Evolutionary conservation across 1,139 yeast species (phyloP), one percentile per base, ranked within the genome.

Genomic region (Diutina pseudorugosa): DNA sequence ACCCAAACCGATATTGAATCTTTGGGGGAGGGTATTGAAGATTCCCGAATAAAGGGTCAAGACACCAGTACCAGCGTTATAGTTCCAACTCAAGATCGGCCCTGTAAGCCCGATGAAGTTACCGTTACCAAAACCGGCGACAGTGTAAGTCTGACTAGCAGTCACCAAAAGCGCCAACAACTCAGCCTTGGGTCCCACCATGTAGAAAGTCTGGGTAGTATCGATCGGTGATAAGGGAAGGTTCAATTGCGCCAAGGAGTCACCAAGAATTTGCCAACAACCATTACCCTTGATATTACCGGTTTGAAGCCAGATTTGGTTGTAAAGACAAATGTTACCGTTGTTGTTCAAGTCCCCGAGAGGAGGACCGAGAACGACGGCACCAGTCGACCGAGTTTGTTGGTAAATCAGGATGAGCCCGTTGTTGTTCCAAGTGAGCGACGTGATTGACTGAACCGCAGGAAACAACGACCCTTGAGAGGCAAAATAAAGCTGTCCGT

Each of bases 41-140:
- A 33, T 19, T 16, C 27, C 49, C 6, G 18, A n/a, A 21, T 27
- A 45, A 18, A 45, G 49, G 18, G 49, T 21, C 40, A 45, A 45
- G 40, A 45, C 27, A 16, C 49, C 49, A 8, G 49, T 25, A 1
- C n/a, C 40, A 16, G 49, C 40, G 27, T 45, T 14, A 18, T 45
- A 45, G 11, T 45, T 18, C 21, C 23, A 27, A 19, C 41, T 21
- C 23, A 45, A 21, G 40, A 45, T 45, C 23, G 49, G 36, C 9
- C 18, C 27, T 8, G 49, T 45, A 20, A 45, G 27, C n/a, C 49
- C 49, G 18, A 45, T 45, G 40, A 45, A 27, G 49, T 45, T 45
- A 14, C 49, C 49, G 21, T 27, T 27, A 45, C 49, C 49, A 18
- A 45, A 45, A 27, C 49, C 49, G 9, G 49, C 49, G 8, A 45